These are phyloP conservation scores for Fraxinus xanthoxyloides DNA, from an alignment of 305 asterid species.

Conservation along the genomic window DNA sequence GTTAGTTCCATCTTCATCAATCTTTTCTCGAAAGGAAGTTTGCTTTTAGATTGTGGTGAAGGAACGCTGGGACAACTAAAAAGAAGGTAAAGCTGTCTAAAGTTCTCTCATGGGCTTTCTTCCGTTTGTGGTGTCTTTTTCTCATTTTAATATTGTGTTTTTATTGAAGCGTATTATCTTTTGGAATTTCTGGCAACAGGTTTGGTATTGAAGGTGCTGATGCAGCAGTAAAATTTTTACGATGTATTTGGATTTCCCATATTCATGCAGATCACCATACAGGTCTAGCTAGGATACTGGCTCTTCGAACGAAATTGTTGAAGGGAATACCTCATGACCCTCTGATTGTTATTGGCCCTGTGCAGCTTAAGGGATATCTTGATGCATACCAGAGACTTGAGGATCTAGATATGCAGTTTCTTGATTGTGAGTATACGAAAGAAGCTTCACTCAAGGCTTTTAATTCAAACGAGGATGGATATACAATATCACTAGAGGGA, in stretches of 20 bases:
- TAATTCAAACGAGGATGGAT: slow-evolving; percentile 34
- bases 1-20: slow-evolving; percentile 38
- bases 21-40: slow-evolving; percentile 72
- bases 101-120: not conserved
- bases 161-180: not conserved
- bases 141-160: not conserved
- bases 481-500: slow-evolving; percentile 2
- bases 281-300: slow-evolving; percentile 86
- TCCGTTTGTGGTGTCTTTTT: not conserved
- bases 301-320: slow-evolving; percentile 63
- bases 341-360: slow-evolving; percentile 71
- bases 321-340: slow-evolving; percentile 65
- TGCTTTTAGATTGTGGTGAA: slow-evolving; percentile 89
- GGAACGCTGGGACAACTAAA: slow-evolving; percentile 92
- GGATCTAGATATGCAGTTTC: slow-evolving; percentile 79
- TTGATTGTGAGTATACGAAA: slow-evolving; percentile 69
- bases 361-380: slow-evolving; percentile 73
- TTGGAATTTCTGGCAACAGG: slow-evolving; percentile 31
- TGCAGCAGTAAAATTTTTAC: slow-evolving; percentile 61
- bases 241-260: slow-evolving; percentile 92
- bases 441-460: slow-evolving; percentile 52
- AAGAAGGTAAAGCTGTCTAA: slow-evolving; percentile 50
- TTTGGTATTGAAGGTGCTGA: slow-evolving; percentile 81
- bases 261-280: slow-evolving; percentile 97
- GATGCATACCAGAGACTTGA: slow-evolving; percentile 81